These are phyloP conservation scores for Erodium maritimum DNA, from an alignment of 345 rosid species.

Conservation along the genomic window DNA sequence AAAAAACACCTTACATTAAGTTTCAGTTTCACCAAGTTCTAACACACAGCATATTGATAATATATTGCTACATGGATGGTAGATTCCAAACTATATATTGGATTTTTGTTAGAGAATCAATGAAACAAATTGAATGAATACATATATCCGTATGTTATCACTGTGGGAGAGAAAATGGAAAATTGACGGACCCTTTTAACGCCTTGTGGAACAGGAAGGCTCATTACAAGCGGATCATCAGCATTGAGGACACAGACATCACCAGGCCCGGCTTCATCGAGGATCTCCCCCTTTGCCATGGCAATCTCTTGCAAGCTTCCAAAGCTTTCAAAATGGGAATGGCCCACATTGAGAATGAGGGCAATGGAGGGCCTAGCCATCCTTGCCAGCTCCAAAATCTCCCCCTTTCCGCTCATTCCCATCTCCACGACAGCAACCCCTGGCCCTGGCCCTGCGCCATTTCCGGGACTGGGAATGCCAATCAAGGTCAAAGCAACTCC, in stretches of 20 bases:
- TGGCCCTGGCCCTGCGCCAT: neutral
- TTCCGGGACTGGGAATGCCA: conserved; percentile 11
- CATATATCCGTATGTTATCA: neutral
- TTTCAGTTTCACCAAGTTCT: no score
- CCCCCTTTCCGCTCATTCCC: conserved; percentile 24
- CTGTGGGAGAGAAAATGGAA: neutral
- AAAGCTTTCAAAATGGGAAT: conserved; percentile 23
- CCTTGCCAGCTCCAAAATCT: conserved; percentile 23
- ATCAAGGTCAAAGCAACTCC: conserved; percentile 24
- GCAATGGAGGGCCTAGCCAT: conserved; percentile 17
- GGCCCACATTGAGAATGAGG: conserved; percentile 18
- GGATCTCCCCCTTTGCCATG: conserved; percentile 19
- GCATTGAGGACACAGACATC: conserved; percentile 21
- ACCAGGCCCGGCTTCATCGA: conserved; percentile 9
- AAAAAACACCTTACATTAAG: neutral
- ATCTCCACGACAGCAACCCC: conserved; percentile 19
- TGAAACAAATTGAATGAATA: neutral
- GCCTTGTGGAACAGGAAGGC: conserved; percentile 13
- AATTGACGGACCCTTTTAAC: conserved; percentile 13
- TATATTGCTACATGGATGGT: neutral
- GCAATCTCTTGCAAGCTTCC: conserved; percentile 19
- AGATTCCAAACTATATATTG: neutral
- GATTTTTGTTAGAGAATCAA: neutral
- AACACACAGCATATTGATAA: neutral
- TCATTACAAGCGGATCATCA: conserved; percentile 22